phyloP scores from a whole-genome alignment of 805 yeast genomes.

The Starmerella vitae region DNA sequence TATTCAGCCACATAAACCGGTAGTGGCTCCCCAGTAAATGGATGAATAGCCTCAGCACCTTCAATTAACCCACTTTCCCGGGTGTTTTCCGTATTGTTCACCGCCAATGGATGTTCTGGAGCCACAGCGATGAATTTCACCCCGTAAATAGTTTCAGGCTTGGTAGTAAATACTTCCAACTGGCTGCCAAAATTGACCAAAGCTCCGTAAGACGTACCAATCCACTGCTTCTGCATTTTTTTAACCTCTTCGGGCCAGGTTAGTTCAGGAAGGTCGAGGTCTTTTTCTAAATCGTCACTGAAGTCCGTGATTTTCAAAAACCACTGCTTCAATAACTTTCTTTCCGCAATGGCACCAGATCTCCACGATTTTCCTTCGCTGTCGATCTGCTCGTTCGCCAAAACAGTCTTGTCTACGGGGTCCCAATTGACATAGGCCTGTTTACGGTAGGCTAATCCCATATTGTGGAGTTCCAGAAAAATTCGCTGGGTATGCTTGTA shows the following conservation, averaged over 20 bases:
- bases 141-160: conserved; percentile 76
- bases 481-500: conserved; percentile 88
- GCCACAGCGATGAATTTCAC: conserved; percentile 77
- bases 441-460: conserved; percentile 73
- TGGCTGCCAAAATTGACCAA: conserved; percentile 40
- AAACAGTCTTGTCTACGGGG: conserved; percentile 85
- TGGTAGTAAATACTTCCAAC: conserved; percentile 61
- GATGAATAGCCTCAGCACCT: conserved; percentile 36
- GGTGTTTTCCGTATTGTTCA: conserved; percentile 31
- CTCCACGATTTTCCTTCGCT: conserved; percentile 87
- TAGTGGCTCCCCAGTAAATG: conserved; percentile 38
- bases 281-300: conserved; percentile 53
- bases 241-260: conserved; percentile 86
- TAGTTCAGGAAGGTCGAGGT: conserved; percentile 39
- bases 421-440: conserved; percentile 95
- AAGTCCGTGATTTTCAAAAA: conserved; percentile 77
- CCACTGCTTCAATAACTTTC: conserved; percentile 76
- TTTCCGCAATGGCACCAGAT: conserved; percentile 90
- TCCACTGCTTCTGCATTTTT: conserved; percentile 88
- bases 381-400: conserved; percentile 96
- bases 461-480: conserved; percentile 55
- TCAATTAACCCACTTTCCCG: conserved; percentile 36
- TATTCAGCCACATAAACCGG: conserved; percentile 89
- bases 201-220: conserved; percentile 75
- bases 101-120: conserved; percentile 47